Conservation (phyloP, 2,329 filamentous ascomycete species). For the Venturia oleaginea region DNA sequence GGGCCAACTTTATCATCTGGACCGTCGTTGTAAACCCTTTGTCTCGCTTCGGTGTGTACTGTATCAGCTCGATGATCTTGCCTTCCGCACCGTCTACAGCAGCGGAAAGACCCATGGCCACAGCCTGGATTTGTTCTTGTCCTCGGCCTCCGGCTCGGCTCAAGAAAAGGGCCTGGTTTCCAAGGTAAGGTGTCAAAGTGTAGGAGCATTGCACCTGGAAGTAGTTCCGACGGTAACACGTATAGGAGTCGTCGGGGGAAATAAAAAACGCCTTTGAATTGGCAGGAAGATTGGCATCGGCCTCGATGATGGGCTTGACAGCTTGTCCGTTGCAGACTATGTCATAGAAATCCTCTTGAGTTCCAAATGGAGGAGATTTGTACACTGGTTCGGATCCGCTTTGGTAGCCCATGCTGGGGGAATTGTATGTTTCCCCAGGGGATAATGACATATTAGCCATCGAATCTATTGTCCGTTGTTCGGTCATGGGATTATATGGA, state of each 20-base stretch:
- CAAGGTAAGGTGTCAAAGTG: slow-evolving; percentile 55
- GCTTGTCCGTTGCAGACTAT: slow-evolving; percentile 42
- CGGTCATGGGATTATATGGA: slow-evolving; percentile 26
- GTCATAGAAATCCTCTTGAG: slow-evolving; percentile 45
- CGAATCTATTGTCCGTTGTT: slow-evolving; percentile 21
- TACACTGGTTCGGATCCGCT: not conserved
- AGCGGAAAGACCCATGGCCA: slow-evolving; percentile 78
- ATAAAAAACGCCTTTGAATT: slow-evolving; percentile 85
- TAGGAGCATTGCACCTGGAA: slow-evolving; percentile 79
- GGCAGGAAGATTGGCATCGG: slow-evolving; percentile 79
- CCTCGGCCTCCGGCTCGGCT: slow-evolving; percentile 35
- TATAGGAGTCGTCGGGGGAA: slow-evolving; percentile 70
- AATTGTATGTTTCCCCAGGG: slow-evolving; percentile 2
- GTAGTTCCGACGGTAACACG: slow-evolving; percentile 86
- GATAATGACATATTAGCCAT: slow-evolving; percentile 6
- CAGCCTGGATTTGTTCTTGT: slow-evolving; percentile 55
- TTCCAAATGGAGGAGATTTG: slow-evolving; percentile 35
- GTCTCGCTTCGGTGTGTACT: slow-evolving; percentile 86
- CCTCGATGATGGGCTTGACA: slow-evolving; percentile 65
- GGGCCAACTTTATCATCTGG: slow-evolving; percentile 60
- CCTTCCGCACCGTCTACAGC: slow-evolving; percentile 67
- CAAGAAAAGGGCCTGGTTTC: slow-evolving; percentile 48
- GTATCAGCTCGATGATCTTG: slow-evolving; percentile 74
- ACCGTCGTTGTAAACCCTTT: slow-evolving; percentile 70
- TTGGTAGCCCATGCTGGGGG: slow-evolving; percentile 3